These are phyloP conservation scores for Mycena metata DNA, from an alignment of 768 basidiomycete genomes.

Conservation along the genomic window DNA sequence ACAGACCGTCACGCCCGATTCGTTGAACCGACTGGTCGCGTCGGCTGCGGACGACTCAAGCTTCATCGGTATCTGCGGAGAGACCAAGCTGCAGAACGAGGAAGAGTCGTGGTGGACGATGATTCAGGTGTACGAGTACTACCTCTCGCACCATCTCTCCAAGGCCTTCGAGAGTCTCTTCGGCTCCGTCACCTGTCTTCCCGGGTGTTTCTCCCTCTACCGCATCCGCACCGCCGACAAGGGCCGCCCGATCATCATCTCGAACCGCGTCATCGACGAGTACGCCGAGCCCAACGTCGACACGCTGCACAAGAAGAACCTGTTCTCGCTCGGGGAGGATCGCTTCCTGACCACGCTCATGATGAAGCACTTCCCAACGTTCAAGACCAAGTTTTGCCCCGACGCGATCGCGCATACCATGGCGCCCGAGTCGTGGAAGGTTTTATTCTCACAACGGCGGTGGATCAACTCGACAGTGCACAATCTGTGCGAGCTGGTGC, in stretches of 20 bases:
- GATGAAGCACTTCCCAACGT: conserved; percentile 96
- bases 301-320: conserved; percentile 96
- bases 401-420: conserved; percentile 93
- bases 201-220: conserved; percentile 96
- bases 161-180: conserved; percentile 96
- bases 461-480: conserved; percentile 99
- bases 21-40: conserved; percentile 92
- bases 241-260: conserved; percentile 95
- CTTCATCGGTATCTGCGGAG: conserved; percentile 95
- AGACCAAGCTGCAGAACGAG: conserved; percentile 93
- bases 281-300: conserved; percentile 95
- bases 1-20: conserved; percentile 90
- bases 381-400: conserved; percentile 93
- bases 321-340: conserved; percentile 96
- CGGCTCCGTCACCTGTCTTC: conserved; percentile 95
- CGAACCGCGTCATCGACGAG: conserved; percentile 95
- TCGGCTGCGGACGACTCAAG: conserved; percentile 87
- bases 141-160: conserved; percentile 93
- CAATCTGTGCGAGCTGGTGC: conserved; percentile 89
- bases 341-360: conserved; percentile 93
- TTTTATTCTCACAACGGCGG: conserved; percentile 92
- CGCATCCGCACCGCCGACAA: conserved; percentile 96
- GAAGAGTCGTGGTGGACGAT: conserved; percentile 98
- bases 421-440: conserved; percentile 90
- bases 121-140: conserved; percentile 98